Evolutionary conservation across 2,329 filamentous ascomycete genomes (phyloP), one percentile per base, ranked within the genome.

Genomic region (Arthrobotrys megalospora): DNA sequence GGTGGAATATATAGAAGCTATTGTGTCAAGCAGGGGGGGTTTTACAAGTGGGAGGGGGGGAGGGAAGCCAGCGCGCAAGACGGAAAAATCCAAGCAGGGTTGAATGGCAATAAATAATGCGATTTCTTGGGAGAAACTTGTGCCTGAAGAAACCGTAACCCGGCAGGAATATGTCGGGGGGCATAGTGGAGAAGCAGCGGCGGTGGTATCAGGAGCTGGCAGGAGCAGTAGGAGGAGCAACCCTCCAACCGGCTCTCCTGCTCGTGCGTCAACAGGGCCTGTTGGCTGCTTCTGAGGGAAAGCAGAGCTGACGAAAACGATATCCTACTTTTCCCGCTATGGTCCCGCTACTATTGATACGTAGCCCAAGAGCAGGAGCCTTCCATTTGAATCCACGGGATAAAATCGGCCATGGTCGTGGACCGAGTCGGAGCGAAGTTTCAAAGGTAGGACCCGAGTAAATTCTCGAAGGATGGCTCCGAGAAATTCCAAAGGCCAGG

Each of bases 21-120:
- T 48, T 63, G 67, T 53, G 79, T 70, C 21, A 48, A 58, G 72
- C 32, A 41, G 21, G 47, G 43, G 62, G 48, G 43, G 50, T n/a
- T 43, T 60, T 43, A 60, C 55, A 60, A 43, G 55, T 60, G 52
- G 63, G 63, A 43, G 43, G 50, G 28, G 38, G 58, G 45, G 19
- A 58, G 50, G 47, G 38, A 38, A 68, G 50, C 28, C 52, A 75
- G 52, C 45, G 70, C 62, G 63, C 63, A 48, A 43, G 65, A 76
- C 72, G 72, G 72, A 76, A 76, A 76, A 76, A 76, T 76, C 72
- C 58, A 76, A n/a, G 65, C 72, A 69, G 72, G 72, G 72, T 58
- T 69, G 47, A 55, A 58, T 66, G 45, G 55, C 36, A 50, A 64
- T 70, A 76, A 76, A 72, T 60, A 60, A 60, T 69, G 70, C 70